phyloP scores from a whole-genome alignment of 352 stramenopile species.

The Globisporangium camurandrum region DNA sequence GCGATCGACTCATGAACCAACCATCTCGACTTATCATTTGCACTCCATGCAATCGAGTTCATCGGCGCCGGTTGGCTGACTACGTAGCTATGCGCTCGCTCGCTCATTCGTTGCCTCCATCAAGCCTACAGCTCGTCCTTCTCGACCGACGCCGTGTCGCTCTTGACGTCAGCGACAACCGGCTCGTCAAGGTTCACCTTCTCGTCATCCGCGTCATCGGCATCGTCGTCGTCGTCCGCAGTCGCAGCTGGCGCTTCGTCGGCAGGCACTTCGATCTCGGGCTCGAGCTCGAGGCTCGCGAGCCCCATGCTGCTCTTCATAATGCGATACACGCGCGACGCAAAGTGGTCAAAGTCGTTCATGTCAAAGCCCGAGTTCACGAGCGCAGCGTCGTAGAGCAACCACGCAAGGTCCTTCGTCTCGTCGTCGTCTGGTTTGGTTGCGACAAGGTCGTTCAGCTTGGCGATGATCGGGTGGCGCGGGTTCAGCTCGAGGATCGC shows the following conservation, averaged over 20 bases:
- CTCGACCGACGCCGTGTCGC: constrained; percentile 17
- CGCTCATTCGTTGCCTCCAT: background rate
- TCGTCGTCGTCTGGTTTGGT: constrained; percentile 66
- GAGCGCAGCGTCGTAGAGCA: constrained; percentile 97
- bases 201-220: constrained; percentile 30
- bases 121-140: constrained; percentile 82
- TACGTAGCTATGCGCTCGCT: background rate
- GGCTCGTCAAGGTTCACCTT: constrained; percentile 30
- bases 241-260: constrained; percentile 32
- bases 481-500: constrained; percentile 99
- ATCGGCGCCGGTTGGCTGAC: no score
- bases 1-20: no score
- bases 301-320: constrained; percentile 92
- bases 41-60: no score
- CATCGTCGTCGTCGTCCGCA: background rate
- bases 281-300: constrained; percentile 87
- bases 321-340: constrained; percentile 89
- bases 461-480: constrained; percentile 96
- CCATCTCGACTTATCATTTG: no score
- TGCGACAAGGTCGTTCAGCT: constrained; percentile 87
- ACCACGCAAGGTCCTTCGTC: constrained; percentile 92
- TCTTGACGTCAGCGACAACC: constrained; percentile 12
- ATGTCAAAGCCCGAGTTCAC: constrained; percentile 97
- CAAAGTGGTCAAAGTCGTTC: constrained; percentile 91
- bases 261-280: constrained; percentile 92